Evolutionary conservation across 2,329 filamentous ascomycete species (phyloP).

Genomic region (Claviceps maximensis): DNA sequence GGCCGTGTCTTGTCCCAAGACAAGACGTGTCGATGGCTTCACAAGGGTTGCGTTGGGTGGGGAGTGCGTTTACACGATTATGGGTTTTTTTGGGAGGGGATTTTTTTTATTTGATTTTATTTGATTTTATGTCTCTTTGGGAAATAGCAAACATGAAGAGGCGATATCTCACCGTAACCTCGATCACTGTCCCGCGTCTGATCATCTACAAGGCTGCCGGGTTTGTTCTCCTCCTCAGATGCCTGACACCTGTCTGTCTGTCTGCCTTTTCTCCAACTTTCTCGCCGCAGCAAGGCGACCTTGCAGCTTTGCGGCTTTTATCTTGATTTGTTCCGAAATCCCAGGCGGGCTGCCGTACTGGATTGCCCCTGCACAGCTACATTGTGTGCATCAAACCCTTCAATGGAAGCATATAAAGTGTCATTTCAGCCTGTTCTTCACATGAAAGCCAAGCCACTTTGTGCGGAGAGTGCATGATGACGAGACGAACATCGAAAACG

Average conservation of each 20-base stretch:
- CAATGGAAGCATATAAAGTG: neutral
- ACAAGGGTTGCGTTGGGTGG: neutral
- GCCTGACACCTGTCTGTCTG: too few species aligned
- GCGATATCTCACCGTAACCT: neutral
- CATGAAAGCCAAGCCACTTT: neutral
- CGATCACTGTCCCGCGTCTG: too few species aligned
- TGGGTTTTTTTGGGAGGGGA: neutral
- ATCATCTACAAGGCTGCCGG: neutral
- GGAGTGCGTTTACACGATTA: neutral
- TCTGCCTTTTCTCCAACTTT: too few species aligned
- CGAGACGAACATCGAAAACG: neutral
- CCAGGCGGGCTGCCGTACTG: neutral
- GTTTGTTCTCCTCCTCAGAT: neutral
- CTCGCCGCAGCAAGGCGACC: too few species aligned
- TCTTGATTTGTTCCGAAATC: too few species aligned
- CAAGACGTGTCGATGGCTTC: neutral
- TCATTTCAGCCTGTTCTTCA: neutral
- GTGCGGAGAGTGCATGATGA: too few species aligned
- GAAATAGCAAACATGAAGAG: too few species aligned
- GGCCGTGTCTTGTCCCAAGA: neutral
- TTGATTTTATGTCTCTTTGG: too few species aligned
- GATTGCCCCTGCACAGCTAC: neutral
- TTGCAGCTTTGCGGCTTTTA: too few species aligned
- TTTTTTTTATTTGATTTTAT: neutral
- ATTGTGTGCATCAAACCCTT: neutral